These are phyloP conservation scores for Marchantia paleacea DNA, from an alignment of 225 moss, liverwort and hornwort genomes.

Conservation along the genomic window DNA sequence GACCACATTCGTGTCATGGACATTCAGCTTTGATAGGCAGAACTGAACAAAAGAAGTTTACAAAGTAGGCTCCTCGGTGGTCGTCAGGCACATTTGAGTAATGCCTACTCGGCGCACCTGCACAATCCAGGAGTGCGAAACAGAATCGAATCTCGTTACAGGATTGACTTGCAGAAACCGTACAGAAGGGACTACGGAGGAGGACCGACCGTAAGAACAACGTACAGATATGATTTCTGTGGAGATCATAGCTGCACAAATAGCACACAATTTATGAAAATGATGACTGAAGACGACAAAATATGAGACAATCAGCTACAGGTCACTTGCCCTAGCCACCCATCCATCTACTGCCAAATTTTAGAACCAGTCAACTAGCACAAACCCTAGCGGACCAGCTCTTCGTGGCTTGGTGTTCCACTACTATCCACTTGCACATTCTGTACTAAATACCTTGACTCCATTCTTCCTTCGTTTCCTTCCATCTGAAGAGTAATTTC, in stretches of 20 bases:
- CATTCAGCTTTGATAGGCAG: not conserved
- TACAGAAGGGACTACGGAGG: conserved; percentile 10
- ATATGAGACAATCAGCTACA: not conserved
- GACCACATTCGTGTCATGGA: not conserved
- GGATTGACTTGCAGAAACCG: conserved; percentile 1
- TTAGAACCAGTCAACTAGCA: too few relatives aligned
- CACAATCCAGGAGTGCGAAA: not conserved
- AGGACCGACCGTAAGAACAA: conserved; percentile 8
- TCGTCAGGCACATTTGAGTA: not conserved
- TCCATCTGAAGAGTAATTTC: too few relatives aligned
- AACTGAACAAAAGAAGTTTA: not conserved
- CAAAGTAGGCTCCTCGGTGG: not conserved
- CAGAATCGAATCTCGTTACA: not conserved
- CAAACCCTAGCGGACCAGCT: too few relatives aligned
- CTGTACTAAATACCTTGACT: too few relatives aligned
- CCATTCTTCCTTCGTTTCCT: too few relatives aligned
- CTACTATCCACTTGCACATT: too few relatives aligned
- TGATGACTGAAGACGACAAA: not conserved
- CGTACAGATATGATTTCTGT: conserved; percentile 12
- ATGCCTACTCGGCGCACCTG: not conserved
- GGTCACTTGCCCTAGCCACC: not conserved
- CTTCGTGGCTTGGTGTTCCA: too few relatives aligned
- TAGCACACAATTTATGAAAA: not conserved
- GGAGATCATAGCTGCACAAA: not conserved
- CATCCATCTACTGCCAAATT: too few relatives aligned